Conservation (phyloP, 1,139 yeast genomes). For the Diutina catenulata region DNA sequence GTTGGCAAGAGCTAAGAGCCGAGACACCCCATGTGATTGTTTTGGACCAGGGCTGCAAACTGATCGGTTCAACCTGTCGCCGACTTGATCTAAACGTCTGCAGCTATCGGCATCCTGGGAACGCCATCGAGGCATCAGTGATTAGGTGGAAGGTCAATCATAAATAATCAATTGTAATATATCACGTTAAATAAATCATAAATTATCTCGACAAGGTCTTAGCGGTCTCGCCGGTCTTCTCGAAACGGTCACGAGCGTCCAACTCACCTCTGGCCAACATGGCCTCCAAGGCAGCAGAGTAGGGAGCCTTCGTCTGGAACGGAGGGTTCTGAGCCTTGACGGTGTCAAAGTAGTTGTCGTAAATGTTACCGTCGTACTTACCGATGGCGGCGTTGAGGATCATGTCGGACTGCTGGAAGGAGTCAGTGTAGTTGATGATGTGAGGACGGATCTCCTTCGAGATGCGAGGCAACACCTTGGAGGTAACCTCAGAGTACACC, state of each 20-base stretch:
- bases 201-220: constrained; percentile 16
- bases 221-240: constrained; percentile 19
- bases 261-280: constrained; percentile 28
- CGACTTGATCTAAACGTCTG: too few species aligned
- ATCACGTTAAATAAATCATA: too few species aligned
- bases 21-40: too few species aligned
- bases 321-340: constrained; percentile 45
- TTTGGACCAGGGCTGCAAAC: too few species aligned
- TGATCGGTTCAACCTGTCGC: too few species aligned
- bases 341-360: constrained; percentile 56
- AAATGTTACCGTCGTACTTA: constrained; percentile 73
- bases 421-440: constrained; percentile 76
- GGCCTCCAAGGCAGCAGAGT: constrained; percentile 28
- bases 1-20: too few species aligned
- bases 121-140: too few species aligned
- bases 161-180: too few species aligned
- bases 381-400: constrained; percentile 83
- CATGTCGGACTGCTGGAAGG: constrained; percentile 79
- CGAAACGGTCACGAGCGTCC: constrained; percentile 30
- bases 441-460: constrained; percentile 47
- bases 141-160: too few species aligned
- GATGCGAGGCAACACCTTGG: constrained; percentile 22
- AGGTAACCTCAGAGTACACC: constrained; percentile 22
- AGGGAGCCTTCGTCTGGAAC: constrained; percentile 47
- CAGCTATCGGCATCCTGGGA: too few species aligned